phyloP scores from a whole-genome alignment of 228 moss, liverwort and hornwort genomes.

The Sphagnum fallax region DNA sequence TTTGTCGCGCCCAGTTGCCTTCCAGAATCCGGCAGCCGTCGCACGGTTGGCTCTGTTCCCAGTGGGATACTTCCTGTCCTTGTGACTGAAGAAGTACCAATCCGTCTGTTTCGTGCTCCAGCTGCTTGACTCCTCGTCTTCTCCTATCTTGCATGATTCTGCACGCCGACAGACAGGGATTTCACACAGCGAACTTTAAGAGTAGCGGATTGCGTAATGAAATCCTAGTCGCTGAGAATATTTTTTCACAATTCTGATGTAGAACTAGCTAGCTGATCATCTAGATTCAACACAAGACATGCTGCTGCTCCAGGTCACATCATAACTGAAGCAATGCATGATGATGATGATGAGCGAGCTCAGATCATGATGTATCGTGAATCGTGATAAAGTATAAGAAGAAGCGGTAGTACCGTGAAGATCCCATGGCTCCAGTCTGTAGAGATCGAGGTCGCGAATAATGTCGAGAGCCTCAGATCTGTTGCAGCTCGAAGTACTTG shows the following conservation, averaged over 20 bases:
- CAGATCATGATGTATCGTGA: no score
- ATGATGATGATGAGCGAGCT: no score
- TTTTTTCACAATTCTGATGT: no score
- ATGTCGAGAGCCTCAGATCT: slow-evolving; percentile 19
- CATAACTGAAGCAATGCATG: no score
- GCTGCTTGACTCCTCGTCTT: slow-evolving; percentile 10
- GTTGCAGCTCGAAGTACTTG: slow-evolving; percentile 3
- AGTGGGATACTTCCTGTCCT: slow-evolving; percentile 81
- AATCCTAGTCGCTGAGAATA: no score
- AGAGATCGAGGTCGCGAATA: slow-evolving; percentile 64
- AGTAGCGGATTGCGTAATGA: no score
- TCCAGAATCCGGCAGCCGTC: slow-evolving; percentile 72
- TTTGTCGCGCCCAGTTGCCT: slow-evolving; percentile 80
- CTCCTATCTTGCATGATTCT: slow-evolving; percentile 37
- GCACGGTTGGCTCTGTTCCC: slow-evolving; percentile 81
- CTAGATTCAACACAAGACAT: no score
- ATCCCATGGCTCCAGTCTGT: slow-evolving; percentile 79
- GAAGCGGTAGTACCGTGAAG: slow-evolving; percentile 28
- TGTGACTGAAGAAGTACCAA: slow-evolving; percentile 76
- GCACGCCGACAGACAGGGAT: neutral
- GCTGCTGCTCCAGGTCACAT: no score
- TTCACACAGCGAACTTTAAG: no score
- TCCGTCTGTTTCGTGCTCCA: slow-evolving; percentile 34
- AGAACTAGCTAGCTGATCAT: no score
- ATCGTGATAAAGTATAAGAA: no score